These are phyloP conservation scores for Pseudogymnoascus sp. DNA, from an alignment of 2,329 filamentous ascomycete genomes.

Conservation along the genomic window DNA sequence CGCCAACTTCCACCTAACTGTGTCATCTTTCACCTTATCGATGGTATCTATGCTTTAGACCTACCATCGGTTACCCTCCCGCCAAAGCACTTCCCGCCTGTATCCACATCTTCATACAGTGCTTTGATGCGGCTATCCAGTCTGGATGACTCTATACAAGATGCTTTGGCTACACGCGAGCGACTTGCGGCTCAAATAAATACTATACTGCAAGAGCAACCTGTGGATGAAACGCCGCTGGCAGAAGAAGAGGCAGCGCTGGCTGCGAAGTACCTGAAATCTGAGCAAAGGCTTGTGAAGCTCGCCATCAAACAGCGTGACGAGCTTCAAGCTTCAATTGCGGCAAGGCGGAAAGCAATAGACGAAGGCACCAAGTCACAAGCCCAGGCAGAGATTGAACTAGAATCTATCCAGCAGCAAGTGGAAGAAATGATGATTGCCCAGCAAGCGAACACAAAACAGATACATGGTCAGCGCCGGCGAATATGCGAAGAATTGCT, in stretches of 20 bases:
- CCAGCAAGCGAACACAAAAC: constrained; percentile 49
- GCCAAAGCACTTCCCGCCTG: constrained; percentile 43
- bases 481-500: constrained; percentile 80
- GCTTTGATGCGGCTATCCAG: constrained; percentile 82
- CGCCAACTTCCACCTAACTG: constrained; percentile 74
- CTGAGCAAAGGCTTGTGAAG: constrained; percentile 59
- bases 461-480: constrained; percentile 76
- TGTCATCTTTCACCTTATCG: constrained; percentile 74
- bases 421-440: constrained; percentile 49
- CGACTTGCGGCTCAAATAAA: constrained; percentile 74
- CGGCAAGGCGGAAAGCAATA: constrained; percentile 60
- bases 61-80: constrained; percentile 41
- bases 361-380: constrained; percentile 52
- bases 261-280: constrained; percentile 46
- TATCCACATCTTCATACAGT: constrained; percentile 73
- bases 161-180: constrained; percentile 71
- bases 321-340: constrained; percentile 60
- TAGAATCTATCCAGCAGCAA: constrained; percentile 52
- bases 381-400: constrained; percentile 48
- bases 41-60: constrained; percentile 79
- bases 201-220: constrained; percentile 38
- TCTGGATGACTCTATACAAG: constrained; percentile 83
- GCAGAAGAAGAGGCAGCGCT: constrained; percentile 43
- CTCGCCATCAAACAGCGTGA: constrained; percentile 54
- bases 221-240: constrained; percentile 37